Evolutionary conservation across 176 grass and related monocot species (phyloP), one percentile per base, ranked within the genome.

Genomic region (Bonia amplexicaulis): DNA sequence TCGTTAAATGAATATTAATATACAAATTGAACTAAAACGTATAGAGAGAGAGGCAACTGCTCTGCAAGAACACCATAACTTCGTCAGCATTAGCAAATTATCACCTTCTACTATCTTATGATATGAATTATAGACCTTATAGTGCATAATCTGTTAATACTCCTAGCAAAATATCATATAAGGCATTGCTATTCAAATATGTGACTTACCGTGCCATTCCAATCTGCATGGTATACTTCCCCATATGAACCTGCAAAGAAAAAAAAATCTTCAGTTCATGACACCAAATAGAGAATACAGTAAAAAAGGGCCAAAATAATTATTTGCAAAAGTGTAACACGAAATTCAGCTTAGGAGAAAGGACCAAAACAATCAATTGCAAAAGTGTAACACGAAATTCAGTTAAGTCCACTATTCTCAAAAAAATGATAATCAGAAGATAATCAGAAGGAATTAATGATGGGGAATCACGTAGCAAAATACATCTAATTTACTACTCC

Each of bases 191-290:
- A 55, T 82, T 70, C 77, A 78, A 76, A 78, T 80, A 85, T 64
- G 84, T 35, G 35, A 88, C 93, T 96, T 92, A 99, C 93, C 59
- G 96, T 99, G 86, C 91, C 96, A 91, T 99, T 89, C 96, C 93
- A 99, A 83, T 99, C 93, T 82, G 96, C 96, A 80, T 40, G 93
- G 96, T 99, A 99, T 37, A 99, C 96, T 82, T 99, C 96, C 37
- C 96, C 96, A 76, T 92, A 96, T 49, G 96, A 99, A 76, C 96
- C 91, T 96, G 81, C 5, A 85, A 84, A 22, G 39, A 71, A 82
- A 40, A 47, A 79, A n/a, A 54, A 68, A 26, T 12, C 11, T 3
- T 20, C 77, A 76, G 60, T 84, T 84, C 9, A 66, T 60, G 42
- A 20, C 49, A 90, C 10, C 60, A 27, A 35, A 73, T 66, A 76